Base-by-base conservation (phyloP, 768 basidiomycete species). In the Lactarius akahatsu region DNA sequence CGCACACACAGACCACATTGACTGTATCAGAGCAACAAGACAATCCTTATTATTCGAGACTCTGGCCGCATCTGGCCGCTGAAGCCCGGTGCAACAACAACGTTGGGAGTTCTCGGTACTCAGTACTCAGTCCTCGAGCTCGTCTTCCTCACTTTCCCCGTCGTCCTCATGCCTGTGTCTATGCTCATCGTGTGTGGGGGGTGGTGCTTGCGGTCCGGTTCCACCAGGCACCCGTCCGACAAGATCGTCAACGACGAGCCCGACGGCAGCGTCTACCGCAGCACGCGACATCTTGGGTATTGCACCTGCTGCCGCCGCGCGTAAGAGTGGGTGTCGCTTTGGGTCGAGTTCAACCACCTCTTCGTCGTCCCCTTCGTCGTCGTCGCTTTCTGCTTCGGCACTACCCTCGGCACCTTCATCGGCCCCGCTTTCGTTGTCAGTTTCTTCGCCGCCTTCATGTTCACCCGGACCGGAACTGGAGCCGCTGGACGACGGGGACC, bases 331-430 rank as follows among this genome's bases (percentile, higher is more conserved):
- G 73, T 91, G 90, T 54, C 80, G 79, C 26, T 79, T 79, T 4
- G 81, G 82, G 52, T 84, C 79, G 23, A 91, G 76, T 56, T 82
- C 82, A 32, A 78, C 79, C 4, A 78, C 80, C 16, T 79, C 81
- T 0, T 77, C 78, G 3, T 71, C 73, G 30, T 77, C 81, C 34
- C 77, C 79, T 3, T 75, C 80, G 7, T 73, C 77, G 57, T 72
- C 73, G 71, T 72, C 58, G 60, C 73, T 78, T 52, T 73, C 78
- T 79, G 28, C 69, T 73, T 23, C 59, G 43, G 43, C 43, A 34
- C 28, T 47, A n/a, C 60, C 74, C 15, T 78, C 77, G 3, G 67
- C 75, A 20, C 73, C 77, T 9, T 76, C 78, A 3, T 28, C 62
- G 13, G 56, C 45, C 59, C 43, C 63, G 30, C 40, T 62, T 9